Percentiles rank a stretch among this genome's conserved stretches.
Conservation (phyloP, 495 filamentous ascomycete genomes). For the Xylaria scruposa region DNA sequence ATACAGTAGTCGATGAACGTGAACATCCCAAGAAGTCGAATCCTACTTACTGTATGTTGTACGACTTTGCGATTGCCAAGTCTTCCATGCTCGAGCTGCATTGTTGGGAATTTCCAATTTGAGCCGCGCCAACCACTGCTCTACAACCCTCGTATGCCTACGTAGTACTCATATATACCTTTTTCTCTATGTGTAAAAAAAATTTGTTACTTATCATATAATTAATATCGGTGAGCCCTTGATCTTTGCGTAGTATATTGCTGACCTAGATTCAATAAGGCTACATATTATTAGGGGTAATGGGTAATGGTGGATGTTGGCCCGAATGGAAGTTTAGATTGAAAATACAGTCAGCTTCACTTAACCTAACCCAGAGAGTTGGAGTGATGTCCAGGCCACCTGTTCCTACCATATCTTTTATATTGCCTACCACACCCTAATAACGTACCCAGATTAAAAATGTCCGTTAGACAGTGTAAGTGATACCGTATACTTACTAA, state of each 20-base stretch:
- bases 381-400: background rate
- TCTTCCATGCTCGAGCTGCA: background rate
- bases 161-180: background rate
- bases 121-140: background rate
- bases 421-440: slow-evolving; percentile 4
- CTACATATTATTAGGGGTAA: background rate
- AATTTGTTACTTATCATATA: background rate
- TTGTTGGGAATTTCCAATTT: background rate
- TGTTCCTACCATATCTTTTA: background rate
- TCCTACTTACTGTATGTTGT: background rate
- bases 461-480: background rate
- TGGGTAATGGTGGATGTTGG: background rate
- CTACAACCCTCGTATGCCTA: background rate
- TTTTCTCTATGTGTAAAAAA: background rate
- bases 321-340: background rate
- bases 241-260: background rate
- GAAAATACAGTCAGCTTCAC: background rate
- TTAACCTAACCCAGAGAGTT: slow-evolving; percentile 21
- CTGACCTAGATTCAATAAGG: background rate
- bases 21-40: background rate
- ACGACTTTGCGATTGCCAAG: background rate
- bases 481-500: background rate
- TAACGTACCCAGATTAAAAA: background rate
- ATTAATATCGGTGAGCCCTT: background rate
- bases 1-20: background rate